phyloP scores from a whole-genome alignment of 1,139 yeast genomes.

The Fermentozyma sake region DNA sequence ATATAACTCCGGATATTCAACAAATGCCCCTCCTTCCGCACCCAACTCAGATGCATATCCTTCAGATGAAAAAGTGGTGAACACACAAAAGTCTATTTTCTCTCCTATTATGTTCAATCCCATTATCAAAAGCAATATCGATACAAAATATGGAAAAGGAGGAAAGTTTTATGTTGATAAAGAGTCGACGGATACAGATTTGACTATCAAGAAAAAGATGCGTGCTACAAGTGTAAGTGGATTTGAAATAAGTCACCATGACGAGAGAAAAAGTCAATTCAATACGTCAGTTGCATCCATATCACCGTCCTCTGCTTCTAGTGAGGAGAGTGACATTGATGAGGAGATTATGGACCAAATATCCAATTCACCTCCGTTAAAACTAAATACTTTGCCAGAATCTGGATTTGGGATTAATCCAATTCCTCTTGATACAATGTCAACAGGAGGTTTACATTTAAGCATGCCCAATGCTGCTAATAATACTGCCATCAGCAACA shows the following conservation, averaged over 20 bases:
- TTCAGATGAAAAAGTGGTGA: background rate
- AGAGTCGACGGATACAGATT: conserved; percentile 25
- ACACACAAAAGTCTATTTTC: conserved; percentile 47
- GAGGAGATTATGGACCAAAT: conserved; percentile 20
- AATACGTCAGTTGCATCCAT: background rate
- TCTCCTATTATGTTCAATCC: conserved; percentile 83
- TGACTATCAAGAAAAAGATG: conserved; percentile 15
- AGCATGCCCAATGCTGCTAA: conserved; percentile 1
- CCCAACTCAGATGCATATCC: conserved; percentile 2
- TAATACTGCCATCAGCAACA: too few relatives aligned
- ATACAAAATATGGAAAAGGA: conserved; percentile 78
- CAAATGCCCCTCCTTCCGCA: conserved; percentile 1
- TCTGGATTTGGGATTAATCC: background rate
- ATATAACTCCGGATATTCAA: background rate
- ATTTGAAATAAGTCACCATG: conserved; percentile 14
- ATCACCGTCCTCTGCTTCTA: conserved; percentile 8
- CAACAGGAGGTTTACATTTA: too few relatives aligned
- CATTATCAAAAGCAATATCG: conserved; percentile 66
- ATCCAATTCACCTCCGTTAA: conserved; percentile 25
- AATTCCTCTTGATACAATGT: too few relatives aligned
- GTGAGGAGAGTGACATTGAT: conserved; percentile 38
- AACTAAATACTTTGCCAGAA: conserved; percentile 24
- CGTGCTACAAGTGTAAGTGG: conserved; percentile 45
- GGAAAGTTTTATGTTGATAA: conserved; percentile 71
- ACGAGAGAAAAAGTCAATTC: conserved; percentile 2